phyloP scores from a whole-genome alignment of 1,284 basidiomycete species.

The Leccinum variabile region DNA sequence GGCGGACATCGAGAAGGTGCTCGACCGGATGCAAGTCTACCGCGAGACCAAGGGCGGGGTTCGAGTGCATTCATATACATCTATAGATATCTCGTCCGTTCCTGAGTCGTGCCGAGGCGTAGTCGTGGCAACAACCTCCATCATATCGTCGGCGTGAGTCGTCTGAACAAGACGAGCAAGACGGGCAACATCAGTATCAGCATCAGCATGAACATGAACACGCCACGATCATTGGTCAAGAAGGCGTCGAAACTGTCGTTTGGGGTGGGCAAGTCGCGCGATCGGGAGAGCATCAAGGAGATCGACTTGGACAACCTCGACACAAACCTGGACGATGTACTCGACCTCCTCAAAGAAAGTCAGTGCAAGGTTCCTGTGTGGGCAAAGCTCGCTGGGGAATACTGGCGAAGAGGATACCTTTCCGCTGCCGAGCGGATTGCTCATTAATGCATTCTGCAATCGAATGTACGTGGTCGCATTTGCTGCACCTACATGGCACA shows the following conservation, averaged over 20 bases:
- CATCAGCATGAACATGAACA: too few species aligned
- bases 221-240: too few species aligned
- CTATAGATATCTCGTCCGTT: constrained; percentile 84
- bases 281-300: too few species aligned
- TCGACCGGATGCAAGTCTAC: constrained; percentile 40
- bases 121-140: constrained; percentile 23
- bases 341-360: constrained; percentile 69
- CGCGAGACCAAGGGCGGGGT: constrained; percentile 90
- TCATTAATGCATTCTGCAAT: constrained; percentile 45
- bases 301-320: constrained; percentile 80
- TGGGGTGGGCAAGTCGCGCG: too few species aligned
- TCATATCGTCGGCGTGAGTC: constrained; percentile 52
- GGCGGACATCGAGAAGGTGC: constrained; percentile 53
- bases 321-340: constrained; percentile 67
- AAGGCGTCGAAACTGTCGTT: too few species aligned
- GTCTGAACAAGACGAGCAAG: constrained; percentile 43
- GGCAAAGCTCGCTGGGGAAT: constrained; percentile 76
- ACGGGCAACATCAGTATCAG: too few species aligned
- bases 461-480: constrained; percentile 49
- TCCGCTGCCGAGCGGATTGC: constrained; percentile 71
- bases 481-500: background rate
- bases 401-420: constrained; percentile 68
- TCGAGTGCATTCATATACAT: constrained; percentile 94
- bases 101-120: constrained; percentile 37
- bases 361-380: constrained; percentile 71